Percentiles rank a stretch among this genome's conserved stretches.
These are phyloP conservation scores for Scolecobasidium constrictum DNA, from an alignment of 2,329 filamentous ascomycete genomes.

Conservation along the genomic window DNA sequence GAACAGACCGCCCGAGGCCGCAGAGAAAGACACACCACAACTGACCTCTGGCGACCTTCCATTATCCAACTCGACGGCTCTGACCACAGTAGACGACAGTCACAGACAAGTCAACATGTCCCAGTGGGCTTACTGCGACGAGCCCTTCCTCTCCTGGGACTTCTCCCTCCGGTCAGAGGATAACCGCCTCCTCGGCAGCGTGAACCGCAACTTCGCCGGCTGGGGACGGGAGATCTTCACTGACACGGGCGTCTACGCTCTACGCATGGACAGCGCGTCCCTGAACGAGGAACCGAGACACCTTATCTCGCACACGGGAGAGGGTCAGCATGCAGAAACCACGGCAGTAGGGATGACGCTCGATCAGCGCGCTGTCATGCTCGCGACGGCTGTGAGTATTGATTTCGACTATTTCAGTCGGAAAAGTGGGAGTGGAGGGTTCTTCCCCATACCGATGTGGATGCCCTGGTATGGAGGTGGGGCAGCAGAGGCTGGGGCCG, in stretches of 20 bases:
- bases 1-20: constrained; percentile 33
- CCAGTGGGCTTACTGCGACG: constrained; percentile 53
- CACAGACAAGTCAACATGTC: constrained; percentile 34
- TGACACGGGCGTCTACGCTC: constrained; percentile 53
- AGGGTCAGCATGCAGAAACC: constrained; percentile 16
- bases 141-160: constrained; percentile 54
- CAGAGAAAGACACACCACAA: constrained; percentile 24
- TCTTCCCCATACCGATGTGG: constrained; percentile 46
- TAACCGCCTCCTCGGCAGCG: constrained; percentile 43
- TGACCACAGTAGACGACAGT: constrained; percentile 28
- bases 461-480: constrained; percentile 30
- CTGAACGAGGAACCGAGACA: constrained; percentile 32
- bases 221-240: constrained; percentile 56
- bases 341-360: constrained; percentile 45
- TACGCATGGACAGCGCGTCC: constrained; percentile 52
- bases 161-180: constrained; percentile 44
- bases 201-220: constrained; percentile 53
- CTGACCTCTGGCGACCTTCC: constrained; percentile 34
- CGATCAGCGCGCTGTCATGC: constrained; percentile 55
- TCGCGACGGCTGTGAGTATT: constrained; percentile 53
- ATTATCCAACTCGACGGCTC: constrained; percentile 37
- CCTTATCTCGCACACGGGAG: constrained; percentile 26
- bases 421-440: constrained; percentile 37
- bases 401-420: constrained; percentile 60
- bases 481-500: constrained; percentile 28